Evolutionary conservation across 306 rosid genomes (phyloP).

Genomic region (Oemleria cerasiformis): DNA sequence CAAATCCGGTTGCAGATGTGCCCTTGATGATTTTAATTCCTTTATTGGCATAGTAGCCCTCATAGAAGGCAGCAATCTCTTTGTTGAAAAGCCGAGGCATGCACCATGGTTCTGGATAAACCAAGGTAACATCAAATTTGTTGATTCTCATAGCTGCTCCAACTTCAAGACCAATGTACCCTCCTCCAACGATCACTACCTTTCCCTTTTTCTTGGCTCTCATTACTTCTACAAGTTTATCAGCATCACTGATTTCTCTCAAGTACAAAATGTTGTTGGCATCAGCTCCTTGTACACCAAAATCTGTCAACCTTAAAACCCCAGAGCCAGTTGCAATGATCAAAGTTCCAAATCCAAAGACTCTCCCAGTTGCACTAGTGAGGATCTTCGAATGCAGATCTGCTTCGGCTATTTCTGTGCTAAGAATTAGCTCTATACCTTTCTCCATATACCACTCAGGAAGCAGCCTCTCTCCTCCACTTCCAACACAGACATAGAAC

Average conservation of each 20-base stretch:
- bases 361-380: slow-evolving; percentile 23
- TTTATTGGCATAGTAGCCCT: slow-evolving; percentile 28
- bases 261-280: slow-evolving; percentile 40
- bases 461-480: slow-evolving; percentile 45
- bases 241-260: slow-evolving; percentile 47
- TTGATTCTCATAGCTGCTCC: slow-evolving; percentile 43
- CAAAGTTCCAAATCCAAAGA: slow-evolving; percentile 26
- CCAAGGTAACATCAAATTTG: slow-evolving; percentile 42
- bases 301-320: slow-evolving; percentile 22
- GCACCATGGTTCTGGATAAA: slow-evolving; percentile 28
- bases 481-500: slow-evolving; percentile 50
- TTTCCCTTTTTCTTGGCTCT: slow-evolving; percentile 32
- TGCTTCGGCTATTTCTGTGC: slow-evolving; percentile 31
- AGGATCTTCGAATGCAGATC: slow-evolving; percentile 28
- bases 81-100: slow-evolving; percentile 35
- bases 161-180: slow-evolving; percentile 48
- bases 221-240: slow-evolving; percentile 30
- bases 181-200: slow-evolving; percentile 45
- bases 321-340: slow-evolving; percentile 46
- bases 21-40: slow-evolving; percentile 39
- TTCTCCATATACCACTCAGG: slow-evolving; percentile 39
- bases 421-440: slow-evolving; percentile 39
- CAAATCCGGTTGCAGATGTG: slow-evolving; percentile 17
- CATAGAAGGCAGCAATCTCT: slow-evolving; percentile 39
- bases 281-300: slow-evolving; percentile 31